Conservation (phyloP, 2,329 filamentous ascomycete genomes). For the Talaromyces sp. region DNA sequence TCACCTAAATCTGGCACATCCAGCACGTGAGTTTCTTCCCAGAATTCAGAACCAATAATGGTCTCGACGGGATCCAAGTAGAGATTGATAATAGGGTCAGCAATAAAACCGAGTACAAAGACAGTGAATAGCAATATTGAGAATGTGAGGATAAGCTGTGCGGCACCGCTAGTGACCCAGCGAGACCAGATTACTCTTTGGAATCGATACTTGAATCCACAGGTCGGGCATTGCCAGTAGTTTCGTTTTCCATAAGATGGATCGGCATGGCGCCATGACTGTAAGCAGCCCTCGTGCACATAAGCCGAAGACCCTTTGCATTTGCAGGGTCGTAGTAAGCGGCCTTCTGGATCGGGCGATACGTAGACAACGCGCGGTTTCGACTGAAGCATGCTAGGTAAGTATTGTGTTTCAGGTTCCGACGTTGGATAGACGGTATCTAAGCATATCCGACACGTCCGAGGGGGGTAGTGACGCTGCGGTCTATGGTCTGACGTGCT, state of each 20-base stretch:
- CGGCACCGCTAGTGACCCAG: slow-evolving; percentile 63
- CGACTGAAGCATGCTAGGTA: slow-evolving; percentile 58
- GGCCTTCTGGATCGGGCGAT: slow-evolving; percentile 71
- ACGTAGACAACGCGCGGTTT: slow-evolving; percentile 64
- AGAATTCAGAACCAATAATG: slow-evolving; percentile 51
- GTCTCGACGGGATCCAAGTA: slow-evolving; percentile 76
- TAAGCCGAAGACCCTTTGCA: slow-evolving; percentile 93
- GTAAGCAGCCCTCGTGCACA: slow-evolving; percentile 87
- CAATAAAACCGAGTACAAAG: slow-evolving; percentile 84
- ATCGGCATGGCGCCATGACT: slow-evolving; percentile 75
- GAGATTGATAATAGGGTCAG: slow-evolving; percentile 86
- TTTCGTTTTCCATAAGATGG: slow-evolving; percentile 64
- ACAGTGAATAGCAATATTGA: slow-evolving; percentile 68
- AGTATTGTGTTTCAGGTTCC: slow-evolving; percentile 52
- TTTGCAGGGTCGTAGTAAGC: slow-evolving; percentile 83
- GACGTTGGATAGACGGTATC: slow-evolving; percentile 67
- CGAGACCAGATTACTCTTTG: slow-evolving; percentile 73
- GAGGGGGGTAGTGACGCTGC: slow-evolving; percentile 61
- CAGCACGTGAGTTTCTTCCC: slow-evolving; percentile 39
- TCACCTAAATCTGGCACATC: slow-evolving; percentile 43
- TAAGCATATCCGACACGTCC: slow-evolving; percentile 86
- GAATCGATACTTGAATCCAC: slow-evolving; percentile 77
- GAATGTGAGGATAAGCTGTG: slow-evolving; percentile 70
- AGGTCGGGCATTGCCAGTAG: slow-evolving; percentile 86
- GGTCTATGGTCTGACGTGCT: slow-evolving; percentile 24